phyloP scores from a whole-genome alignment of 305 asterid genomes.

The Coffea humblotiana region DNA sequence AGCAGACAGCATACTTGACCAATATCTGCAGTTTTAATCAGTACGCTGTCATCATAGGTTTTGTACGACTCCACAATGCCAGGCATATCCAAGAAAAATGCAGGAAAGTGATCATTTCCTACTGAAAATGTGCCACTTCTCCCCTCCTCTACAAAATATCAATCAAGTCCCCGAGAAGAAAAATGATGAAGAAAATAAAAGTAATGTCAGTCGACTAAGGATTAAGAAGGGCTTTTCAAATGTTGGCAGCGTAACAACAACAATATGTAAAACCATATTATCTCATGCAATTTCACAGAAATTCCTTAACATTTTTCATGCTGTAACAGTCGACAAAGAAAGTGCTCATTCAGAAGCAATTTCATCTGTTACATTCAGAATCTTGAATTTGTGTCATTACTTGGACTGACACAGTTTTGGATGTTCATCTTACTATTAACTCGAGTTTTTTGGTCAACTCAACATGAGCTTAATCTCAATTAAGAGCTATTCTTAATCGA shows the following conservation, averaged over 20 bases:
- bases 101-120: conserved; percentile 76
- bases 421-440: too few relatives aligned
- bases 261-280: neutral
- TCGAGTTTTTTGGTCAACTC: too few relatives aligned
- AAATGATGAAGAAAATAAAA: conserved; percentile 10
- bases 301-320: too few relatives aligned
- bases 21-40: conserved; percentile 90
- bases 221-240: neutral
- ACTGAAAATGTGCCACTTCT: conserved; percentile 70
- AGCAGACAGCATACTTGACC: conserved; percentile 63
- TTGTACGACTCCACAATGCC: conserved; percentile 86
- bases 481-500: too few relatives aligned
- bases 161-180: neutral
- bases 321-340: neutral
- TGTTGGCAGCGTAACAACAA: neutral
- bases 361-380: neutral
- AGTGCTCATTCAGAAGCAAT: neutral
- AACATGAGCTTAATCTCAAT: too few relatives aligned
- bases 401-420: neutral
- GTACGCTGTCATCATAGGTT: conserved; percentile 83
- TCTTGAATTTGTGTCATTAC: neutral
- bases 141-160: conserved; percentile 64
- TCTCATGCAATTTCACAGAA: neutral
- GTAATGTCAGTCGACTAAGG: neutral
- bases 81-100: conserved; percentile 92